Evolutionary conservation across 2,329 filamentous ascomycete genomes (phyloP).

Genomic region (Bipolaris gigantea): DNA sequence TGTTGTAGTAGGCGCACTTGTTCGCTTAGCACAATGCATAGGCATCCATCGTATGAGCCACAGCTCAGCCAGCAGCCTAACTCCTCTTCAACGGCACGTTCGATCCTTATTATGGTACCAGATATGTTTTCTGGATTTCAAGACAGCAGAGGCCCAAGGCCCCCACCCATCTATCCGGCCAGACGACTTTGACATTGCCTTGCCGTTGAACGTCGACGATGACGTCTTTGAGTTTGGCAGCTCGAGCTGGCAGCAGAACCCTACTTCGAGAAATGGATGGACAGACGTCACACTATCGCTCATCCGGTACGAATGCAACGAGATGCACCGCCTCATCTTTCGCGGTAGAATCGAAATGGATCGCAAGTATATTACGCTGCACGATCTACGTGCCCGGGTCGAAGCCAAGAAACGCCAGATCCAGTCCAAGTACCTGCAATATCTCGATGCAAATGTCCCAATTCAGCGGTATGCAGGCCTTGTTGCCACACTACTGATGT

Average conservation of each 20-base stretch:
- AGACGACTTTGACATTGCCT: conserved; percentile 44
- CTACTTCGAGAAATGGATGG: conserved; percentile 36
- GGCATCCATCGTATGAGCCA: conserved; percentile 43
- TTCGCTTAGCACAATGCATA: conserved; percentile 44
- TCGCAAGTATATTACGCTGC: conserved; percentile 41
- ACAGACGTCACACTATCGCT: conserved; percentile 41
- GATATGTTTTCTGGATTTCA: conserved; percentile 45
- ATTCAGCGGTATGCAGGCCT: conserved; percentile 45
- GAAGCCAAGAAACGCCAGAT: conserved; percentile 42
- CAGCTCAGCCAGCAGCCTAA: conserved; percentile 40
- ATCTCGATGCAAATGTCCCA: conserved; percentile 37
- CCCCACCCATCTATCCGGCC: conserved; percentile 43
- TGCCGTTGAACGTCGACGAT: conserved; percentile 44
- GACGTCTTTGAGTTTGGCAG: conserved; percentile 44
- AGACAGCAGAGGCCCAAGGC: conserved; percentile 44
- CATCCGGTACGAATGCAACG: conserved; percentile 45
- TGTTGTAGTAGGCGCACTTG: conserved; percentile 43
- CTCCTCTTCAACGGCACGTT: conserved; percentile 41
- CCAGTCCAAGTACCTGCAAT: conserved; percentile 39
- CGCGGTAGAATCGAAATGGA: conserved; percentile 45
- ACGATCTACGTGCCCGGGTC: conserved; percentile 41
- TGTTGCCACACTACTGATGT: conserved; percentile 43
- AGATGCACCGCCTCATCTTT: conserved; percentile 44
- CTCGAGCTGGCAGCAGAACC: conserved; percentile 41
- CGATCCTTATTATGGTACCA: conserved; percentile 45